Percentiles rank a stretch among this genome's conserved stretches.
Evolutionary conservation across 148 eudicot genomes (phyloP).

Genomic region (Spergularia bocconei): DNA sequence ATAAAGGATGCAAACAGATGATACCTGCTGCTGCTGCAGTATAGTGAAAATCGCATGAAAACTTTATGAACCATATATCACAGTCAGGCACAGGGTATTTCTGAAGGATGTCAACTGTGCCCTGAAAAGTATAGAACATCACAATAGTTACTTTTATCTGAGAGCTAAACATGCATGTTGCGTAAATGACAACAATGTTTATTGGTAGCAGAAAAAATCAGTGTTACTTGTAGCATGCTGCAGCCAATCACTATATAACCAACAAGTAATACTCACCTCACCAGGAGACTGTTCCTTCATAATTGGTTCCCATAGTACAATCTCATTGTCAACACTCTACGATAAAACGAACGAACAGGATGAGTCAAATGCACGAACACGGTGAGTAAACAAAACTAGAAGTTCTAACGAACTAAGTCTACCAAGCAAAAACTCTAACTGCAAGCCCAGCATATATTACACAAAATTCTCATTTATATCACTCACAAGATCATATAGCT

Average conservation of each 20-base stretch:
- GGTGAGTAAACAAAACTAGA: background rate
- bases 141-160: background rate
- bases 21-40: conserved; percentile 85
- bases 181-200: background rate
- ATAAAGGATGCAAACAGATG: background rate
- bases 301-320: conserved; percentile 91
- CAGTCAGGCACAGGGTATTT: conserved; percentile 95
- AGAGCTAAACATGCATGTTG: background rate
- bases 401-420: background rate
- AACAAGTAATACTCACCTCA: conserved; percentile 56
- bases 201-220: background rate
- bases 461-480: background rate
- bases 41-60: conserved; percentile 86
- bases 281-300: conserved; percentile 98
- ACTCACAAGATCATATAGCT: too few species aligned
- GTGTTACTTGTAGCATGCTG: background rate
- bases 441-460: background rate
- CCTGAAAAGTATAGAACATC: conserved; percentile 37
- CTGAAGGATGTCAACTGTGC: conserved; percentile 86
- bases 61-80: conserved; percentile 98
- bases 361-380: conserved; percentile 9
- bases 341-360: conserved; percentile 14
- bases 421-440: background rate
- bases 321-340: conserved; percentile 98
- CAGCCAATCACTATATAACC: background rate